Evolutionary conservation across 129 eudicot genomes (phyloP), one percentile per base, ranked within the genome.

Genomic region (Deinandra increscens): DNA sequence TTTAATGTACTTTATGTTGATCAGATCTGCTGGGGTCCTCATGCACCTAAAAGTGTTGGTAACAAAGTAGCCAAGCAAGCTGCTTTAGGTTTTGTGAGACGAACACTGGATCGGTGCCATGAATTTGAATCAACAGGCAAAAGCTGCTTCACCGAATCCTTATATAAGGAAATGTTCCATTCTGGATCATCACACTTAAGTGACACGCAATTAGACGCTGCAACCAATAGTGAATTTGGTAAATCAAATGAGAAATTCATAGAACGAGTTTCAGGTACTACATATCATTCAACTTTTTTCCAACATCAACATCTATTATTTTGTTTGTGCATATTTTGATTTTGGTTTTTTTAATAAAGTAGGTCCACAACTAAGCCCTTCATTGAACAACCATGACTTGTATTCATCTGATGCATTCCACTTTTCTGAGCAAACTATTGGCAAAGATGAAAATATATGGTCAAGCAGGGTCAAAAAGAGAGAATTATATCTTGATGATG

Each of bases 21-120:
- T 13, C 84, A 89, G 96, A 82, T 71, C 76, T 89, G 94, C 67
- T 75, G 86, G 90, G 93, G 93, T 60, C 83, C 96, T 33, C 81
- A 86, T 74, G 88, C 82, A 34, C 84, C 86, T 74, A 91, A 85
- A 75, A 80, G 84, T 73, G 86, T 81, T 23, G 84, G 85, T 73
- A 75, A 91, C 74, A 87, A 91, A 77, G 81, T 91, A 79, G 89
- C 87, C 51, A 87, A 87, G 77, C 97, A 91, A 80, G 83, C 95
- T 74, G 91, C 95, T 68, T 74, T 91, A 73, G 87, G 85, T 66
- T 85, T 83, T 70, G 89, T 85, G 54, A 85, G 74, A 75, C 79
- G 84, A 68, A 81, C 89, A 62, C 65, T 91, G 37, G 89, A 81
- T 51, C 77, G 81, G 18, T 87, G 79, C 80, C 91, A 75, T 14